Base-by-base conservation (phyloP, 768 basidiomycete species). In the Termitomyces sp. region DNA sequence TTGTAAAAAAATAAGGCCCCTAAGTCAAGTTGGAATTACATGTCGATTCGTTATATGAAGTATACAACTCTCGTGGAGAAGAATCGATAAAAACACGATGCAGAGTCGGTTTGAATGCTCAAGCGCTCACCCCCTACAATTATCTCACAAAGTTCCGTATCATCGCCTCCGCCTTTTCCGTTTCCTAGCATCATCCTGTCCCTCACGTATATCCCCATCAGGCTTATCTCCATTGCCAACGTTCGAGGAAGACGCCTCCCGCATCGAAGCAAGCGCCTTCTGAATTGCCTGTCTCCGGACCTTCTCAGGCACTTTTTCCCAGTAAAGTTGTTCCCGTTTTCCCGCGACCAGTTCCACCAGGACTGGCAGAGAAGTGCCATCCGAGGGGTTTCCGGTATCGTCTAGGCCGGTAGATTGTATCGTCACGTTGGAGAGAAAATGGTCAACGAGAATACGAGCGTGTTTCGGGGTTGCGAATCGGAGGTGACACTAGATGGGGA, bases 281-380 rank as follows among this genome's bases (percentile, higher is more conserved):
- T 61, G 57, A 23, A 66, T 61, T 0, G 90, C 89, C 59, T 82
- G 77, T 45, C 70, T 66, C 15, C 84, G 73, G 23, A 91, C 76
- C 64, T 87, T 90, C 63, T 86, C 83, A 0, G 91, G 91, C 0
- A 92, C 83, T 56, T 85, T 85, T 52, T 84, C 79, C 91, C 90
- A 92, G 61, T 92, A 92, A 35, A 92, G 51, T 54, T 78, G 81
- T 60, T 91, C 90, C 54, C 77, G 74, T 65, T 71, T 82, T 3
- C 88, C 90, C 3, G 68, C 63, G 0, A 92, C 82, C 15, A 84
- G 41, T 63, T 90, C 89, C 40, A 81, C 61, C 16, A 50, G 22
- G 13, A 90, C 74, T 0, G 68, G 23, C 16, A n/a, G 33, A 13
- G 29, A 45, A 29, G 23, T 57, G 9, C 36, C 50, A 7, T 57